Evolutionary conservation across 805 yeast genomes (phyloP), one percentile per base, ranked within the genome.

Genomic region (Schizosaccharomyces cryophilus): DNA sequence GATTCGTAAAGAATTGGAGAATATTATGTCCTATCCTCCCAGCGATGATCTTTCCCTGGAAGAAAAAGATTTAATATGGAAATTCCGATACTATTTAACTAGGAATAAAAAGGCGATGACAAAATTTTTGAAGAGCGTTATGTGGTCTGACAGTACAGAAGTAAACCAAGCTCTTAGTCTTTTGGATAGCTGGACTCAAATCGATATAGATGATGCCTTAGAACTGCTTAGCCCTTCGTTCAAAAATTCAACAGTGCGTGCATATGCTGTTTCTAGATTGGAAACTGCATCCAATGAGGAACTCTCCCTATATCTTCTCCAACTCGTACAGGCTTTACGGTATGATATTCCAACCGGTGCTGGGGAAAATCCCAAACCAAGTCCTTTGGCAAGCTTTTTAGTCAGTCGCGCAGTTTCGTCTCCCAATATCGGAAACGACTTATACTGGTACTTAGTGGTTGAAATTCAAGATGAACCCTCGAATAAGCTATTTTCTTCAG

Each of bases 361-460:
- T 7, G 60, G 62, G 19, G 47, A 56, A 19, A 35, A 35, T 30
- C 21, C n/a, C 17, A 55, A 38, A 13, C 30, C 24, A 42, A 69
- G 72, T 4, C 66, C 69, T 59, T 61, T 75, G 48, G 74, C 75
- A 2, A 79, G 80, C 61, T 88, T 90, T 67, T 73, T 93, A 51
- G 82, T 89, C 54, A 81, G 81, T 31, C 75, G 90, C 58, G 82
- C 95, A 0, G 74, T 82, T 1, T 73, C 77, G 21, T 85, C 84
- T 67, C 77, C 78, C 24, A 74, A 78, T 21, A 73, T 94, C 51
- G 93, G 95, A 0, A 88, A 83, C 67, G 87, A 79, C 67, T 80
- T 94, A 63, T 89, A 87, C 70, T 93, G 98, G 97, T 87, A 84
- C 68, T 78, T 93, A 60, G 83, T 82, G 64, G 95, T 94, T 1